Conservation (phyloP, 306 rosid genomes). For the Sesbania bispinosa region DNA sequence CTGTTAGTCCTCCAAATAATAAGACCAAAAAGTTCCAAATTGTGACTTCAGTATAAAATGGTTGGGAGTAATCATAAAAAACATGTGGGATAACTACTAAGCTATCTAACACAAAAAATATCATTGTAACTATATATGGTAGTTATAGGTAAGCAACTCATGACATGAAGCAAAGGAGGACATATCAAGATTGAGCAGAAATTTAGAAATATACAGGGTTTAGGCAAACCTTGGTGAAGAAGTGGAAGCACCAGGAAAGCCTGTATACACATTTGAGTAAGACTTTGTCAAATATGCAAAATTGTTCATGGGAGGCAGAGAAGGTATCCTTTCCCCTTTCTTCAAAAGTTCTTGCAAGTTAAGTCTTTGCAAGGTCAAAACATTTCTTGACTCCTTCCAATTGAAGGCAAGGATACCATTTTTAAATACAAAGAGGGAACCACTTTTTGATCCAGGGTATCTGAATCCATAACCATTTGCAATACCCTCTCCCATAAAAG, state of each 20-base stretch:
- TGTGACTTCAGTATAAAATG: neutral
- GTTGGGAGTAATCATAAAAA: neutral
- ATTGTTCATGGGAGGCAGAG: conserved; percentile 63
- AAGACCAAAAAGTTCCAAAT: neutral
- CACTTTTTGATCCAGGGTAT: conserved; percentile 79
- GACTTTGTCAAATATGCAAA: conserved; percentile 81
- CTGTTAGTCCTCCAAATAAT: neutral
- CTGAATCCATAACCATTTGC: conserved; percentile 88
- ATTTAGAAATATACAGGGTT: too few species aligned
- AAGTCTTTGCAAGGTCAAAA: conserved; percentile 73
- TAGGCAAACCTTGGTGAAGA: too few species aligned
- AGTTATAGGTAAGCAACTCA: too few species aligned
- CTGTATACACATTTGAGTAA: conserved; percentile 77
- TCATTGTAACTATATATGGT: neutral
- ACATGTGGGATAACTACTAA: neutral
- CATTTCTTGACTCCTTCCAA: conserved; percentile 73
- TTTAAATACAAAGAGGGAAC: conserved; percentile 68
- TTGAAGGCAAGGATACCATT: conserved; percentile 69
- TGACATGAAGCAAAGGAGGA: too few species aligned
- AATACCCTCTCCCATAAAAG: conserved; percentile 70
- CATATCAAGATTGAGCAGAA: too few species aligned
- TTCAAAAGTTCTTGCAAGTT: conserved; percentile 62
- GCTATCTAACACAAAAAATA: neutral
- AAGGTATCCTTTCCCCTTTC: conserved; percentile 71
- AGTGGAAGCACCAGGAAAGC: conserved; percentile 35